Base-by-base conservation (phyloP, 495 filamentous ascomycete species). In the Penicillium manginii region DNA sequence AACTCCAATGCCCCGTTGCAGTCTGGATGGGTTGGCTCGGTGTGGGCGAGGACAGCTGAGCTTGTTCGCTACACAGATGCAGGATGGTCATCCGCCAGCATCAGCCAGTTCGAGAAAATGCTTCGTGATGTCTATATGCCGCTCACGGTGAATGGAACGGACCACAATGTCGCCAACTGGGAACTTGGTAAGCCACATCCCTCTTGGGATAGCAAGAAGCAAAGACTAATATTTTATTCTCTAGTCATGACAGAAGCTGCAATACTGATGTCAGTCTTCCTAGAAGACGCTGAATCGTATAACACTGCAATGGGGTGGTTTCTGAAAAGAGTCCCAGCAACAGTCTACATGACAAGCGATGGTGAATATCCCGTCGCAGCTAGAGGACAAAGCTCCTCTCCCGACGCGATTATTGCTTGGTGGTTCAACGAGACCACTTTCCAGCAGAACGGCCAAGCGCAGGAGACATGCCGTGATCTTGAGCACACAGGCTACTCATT, bases 381-480 rank as follows among this genome's bases (percentile, higher is more conserved):
- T 7, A 33, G 48, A 1, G 55, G 55, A 10, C 35, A 37, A 37
- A 37, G 35, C 35, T 37, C 35, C 11, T 12, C 11, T 2, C 35
- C 35, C 11, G 35, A 37, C 15, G 35, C 35, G 4, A 37, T 37
- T 17, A 52, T 61, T 23, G 19, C 18, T 0, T 60, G 26, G 15
- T 69, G 64, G 61, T 57, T 56, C 22, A 51, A 52, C 52, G 51
- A 51, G n/a, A 37, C 17, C 18, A 33, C 23, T 5, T 71, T 62
- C 23, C 5, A 43, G 2, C 52, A 59, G 10, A 52, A 60, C 39
- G 66, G 57, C 6, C 50, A 57, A 46, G 63, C 68, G 2, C 67
- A 73, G 37, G 67, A 71, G 35, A 73, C 67, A 29, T 73, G 65
- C 23, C 60, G 69, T 22, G 70, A 71, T 37, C 60, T 67, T 22